Evolutionary conservation across 495 filamentous ascomycete species (phyloP).

Genomic region (Bathelium albidoporum): DNA sequence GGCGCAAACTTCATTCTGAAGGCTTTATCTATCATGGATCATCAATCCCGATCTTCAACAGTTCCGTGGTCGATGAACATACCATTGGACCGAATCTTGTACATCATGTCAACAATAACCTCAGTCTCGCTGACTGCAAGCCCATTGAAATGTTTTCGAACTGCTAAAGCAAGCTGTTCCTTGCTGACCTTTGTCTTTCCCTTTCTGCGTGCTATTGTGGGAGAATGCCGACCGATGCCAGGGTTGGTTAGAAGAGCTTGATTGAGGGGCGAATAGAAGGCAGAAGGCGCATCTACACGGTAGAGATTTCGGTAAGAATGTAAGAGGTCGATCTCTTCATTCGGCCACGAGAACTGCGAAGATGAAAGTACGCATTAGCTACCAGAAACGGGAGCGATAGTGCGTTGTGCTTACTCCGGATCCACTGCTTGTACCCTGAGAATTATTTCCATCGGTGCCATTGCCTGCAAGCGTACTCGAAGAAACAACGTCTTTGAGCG

Average conservation of each 20-base stretch:
- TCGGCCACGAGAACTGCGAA: conserved; percentile 62
- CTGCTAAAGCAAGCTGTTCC: conserved; percentile 68
- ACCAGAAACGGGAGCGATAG: neutral
- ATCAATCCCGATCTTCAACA: neutral
- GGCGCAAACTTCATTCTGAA: conserved; percentile 40
- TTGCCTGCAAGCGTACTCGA: conserved; percentile 16
- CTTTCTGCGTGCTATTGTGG: conserved; percentile 58
- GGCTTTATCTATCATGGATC: conserved; percentile 30
- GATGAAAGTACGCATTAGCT: conserved; percentile 2
- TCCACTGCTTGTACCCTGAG: conserved; percentile 17
- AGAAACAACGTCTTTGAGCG: conserved; percentile 29
- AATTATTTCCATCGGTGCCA: conserved; percentile 7
- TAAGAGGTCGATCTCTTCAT: conserved; percentile 60
- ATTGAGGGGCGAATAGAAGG: conserved; percentile 62
- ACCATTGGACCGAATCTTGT: conserved; percentile 63
- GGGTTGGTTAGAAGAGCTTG: conserved; percentile 59
- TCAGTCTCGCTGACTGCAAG: conserved; percentile 77
- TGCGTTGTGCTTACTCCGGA: conserved; percentile 22
- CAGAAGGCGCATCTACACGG: conserved; percentile 55
- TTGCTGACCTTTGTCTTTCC: conserved; percentile 57
- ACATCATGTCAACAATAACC: conserved; percentile 75
- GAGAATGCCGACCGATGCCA: conserved; percentile 60
- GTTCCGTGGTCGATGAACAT: conserved; percentile 12
- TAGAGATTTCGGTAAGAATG: conserved; percentile 74
- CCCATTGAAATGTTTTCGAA: conserved; percentile 84